A percentile compares a stretch with the other conserved stretches of the same genome.
Conservation (phyloP, 192 early-diverging fungal genomes). For the Ambispora gerdemannii region DNA sequence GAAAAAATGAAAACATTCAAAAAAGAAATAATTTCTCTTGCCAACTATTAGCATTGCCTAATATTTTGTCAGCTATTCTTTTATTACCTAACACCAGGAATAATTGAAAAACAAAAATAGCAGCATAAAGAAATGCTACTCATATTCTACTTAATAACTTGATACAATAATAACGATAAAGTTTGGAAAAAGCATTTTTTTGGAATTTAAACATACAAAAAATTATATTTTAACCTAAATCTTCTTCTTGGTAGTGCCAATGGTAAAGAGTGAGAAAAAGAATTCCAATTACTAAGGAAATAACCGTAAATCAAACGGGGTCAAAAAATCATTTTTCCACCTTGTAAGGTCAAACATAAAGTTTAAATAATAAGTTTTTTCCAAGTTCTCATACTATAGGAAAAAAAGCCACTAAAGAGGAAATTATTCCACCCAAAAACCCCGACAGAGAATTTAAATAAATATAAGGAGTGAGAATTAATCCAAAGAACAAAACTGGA, state of each 20-base stretch:
- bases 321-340: not conserved
- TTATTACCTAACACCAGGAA: not conserved
- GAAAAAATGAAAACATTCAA: constrained; percentile 3
- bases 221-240: not conserved
- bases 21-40: not conserved
- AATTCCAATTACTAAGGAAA: not conserved
- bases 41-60: not conserved
- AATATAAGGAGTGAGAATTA: not conserved
- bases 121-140: not conserved
- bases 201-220: too few species aligned
- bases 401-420: not conserved
- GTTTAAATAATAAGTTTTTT: not conserved
- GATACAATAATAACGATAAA: constrained; percentile 7
- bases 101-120: not conserved
- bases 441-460: not conserved
- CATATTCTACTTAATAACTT: constrained; percentile 1
- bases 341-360: not conserved
- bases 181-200: constrained; percentile 3
- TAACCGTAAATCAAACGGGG: not conserved
- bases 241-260: not conserved
- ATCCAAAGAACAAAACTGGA: not conserved
- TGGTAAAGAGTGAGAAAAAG: not conserved
- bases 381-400: not conserved
- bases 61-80: too few species aligned
- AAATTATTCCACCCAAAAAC: not conserved